Evolutionary conservation across 2,329 filamentous ascomycete genomes (phyloP).

Genomic region (Tolypocladium capitatum): DNA sequence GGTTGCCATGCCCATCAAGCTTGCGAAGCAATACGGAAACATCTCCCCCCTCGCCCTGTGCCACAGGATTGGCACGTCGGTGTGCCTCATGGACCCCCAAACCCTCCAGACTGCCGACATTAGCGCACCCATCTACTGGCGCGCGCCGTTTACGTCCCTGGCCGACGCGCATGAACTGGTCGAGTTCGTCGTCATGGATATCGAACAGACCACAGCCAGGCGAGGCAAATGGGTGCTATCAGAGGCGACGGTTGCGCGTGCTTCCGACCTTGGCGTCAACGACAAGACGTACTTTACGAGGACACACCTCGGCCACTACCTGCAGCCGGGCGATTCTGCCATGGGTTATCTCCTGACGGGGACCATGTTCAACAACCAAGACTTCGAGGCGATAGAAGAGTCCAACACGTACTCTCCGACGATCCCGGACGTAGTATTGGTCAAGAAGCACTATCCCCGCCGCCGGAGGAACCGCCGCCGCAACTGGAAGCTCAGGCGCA

Average conservation of each 20-base stretch:
- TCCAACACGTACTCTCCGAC: conserved; percentile 62
- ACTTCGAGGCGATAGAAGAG: conserved; percentile 71
- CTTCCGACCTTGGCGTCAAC: conserved; percentile 75
- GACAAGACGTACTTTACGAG: conserved; percentile 80
- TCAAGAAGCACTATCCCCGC: conserved; percentile 92
- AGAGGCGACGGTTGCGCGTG: conserved; percentile 77
- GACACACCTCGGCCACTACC: conserved; percentile 75
- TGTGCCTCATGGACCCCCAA: conserved; percentile 80
- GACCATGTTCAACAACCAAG: conserved; percentile 81
- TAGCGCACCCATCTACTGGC: conserved; percentile 75
- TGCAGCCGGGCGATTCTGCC: conserved; percentile 81
- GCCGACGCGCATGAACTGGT: conserved; percentile 74
- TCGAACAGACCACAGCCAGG: conserved; percentile 61
- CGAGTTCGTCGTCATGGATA: conserved; percentile 92
- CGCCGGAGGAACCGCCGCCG: conserved; percentile 69
- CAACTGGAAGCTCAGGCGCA: conserved; percentile 90
- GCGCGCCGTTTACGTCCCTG: conserved; percentile 70
- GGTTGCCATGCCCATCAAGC: conserved; percentile 78
- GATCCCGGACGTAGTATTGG: conserved; percentile 84
- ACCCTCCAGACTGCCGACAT: conserved; percentile 88
- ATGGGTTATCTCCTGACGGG: conserved; percentile 89
- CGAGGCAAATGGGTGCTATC: conserved; percentile 76
- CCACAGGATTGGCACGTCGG: conserved; percentile 73
- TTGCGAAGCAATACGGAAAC: conserved; percentile 79
- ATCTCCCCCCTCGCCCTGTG: conserved; percentile 79